A percentile compares a stretch with the other conserved stretches of the same genome.
Evolutionary conservation across 2,329 filamentous ascomycete genomes (phyloP).

Genomic region (Botrytis elliptica): DNA sequence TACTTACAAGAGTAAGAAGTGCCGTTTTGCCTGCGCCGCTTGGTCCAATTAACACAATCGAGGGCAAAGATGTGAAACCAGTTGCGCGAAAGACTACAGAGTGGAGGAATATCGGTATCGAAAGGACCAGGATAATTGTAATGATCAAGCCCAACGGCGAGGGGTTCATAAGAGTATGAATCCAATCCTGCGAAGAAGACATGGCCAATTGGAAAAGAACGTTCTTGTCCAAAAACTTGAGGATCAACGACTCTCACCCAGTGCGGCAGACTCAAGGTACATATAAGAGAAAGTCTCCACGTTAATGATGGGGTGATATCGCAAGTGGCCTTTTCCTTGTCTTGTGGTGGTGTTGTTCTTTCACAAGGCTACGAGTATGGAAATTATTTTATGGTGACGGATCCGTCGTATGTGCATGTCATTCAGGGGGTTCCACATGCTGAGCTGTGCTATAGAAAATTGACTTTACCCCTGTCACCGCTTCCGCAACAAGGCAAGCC

Average conservation of each 20-base stretch:
- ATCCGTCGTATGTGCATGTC: neutral
- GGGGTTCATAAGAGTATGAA: constrained; percentile 59
- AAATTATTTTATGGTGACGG: constrained; percentile 6
- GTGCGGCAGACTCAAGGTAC: neutral
- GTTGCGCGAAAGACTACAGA: constrained; percentile 64
- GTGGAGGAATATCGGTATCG: constrained; percentile 75
- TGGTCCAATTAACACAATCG: constrained; percentile 78
- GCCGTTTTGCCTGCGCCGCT: constrained; percentile 84
- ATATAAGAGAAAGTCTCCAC: neutral
- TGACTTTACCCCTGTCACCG: constrained; percentile 8
- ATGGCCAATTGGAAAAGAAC: neutral
- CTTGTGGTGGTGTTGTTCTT: constrained; percentile 4
- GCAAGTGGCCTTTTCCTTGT: neutral
- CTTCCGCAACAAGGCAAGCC: neutral
- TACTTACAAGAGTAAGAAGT: constrained; percentile 70
- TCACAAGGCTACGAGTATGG: constrained; percentile 5
- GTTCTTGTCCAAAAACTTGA: neutral
- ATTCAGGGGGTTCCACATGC: constrained; percentile 4
- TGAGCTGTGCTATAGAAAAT: constrained; percentile 14
- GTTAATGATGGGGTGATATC: neutral
- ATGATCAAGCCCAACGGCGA: constrained; percentile 62
- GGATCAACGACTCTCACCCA: neutral
- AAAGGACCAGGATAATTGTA: constrained; percentile 69
- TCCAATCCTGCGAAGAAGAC: constrained; percentile 36
- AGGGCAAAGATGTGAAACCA: constrained; percentile 67